Evolutionary conservation across 202 grass and related monocot genomes (phyloP), one percentile per base, ranked within the genome.

Genomic region (Zizania palustris): DNA sequence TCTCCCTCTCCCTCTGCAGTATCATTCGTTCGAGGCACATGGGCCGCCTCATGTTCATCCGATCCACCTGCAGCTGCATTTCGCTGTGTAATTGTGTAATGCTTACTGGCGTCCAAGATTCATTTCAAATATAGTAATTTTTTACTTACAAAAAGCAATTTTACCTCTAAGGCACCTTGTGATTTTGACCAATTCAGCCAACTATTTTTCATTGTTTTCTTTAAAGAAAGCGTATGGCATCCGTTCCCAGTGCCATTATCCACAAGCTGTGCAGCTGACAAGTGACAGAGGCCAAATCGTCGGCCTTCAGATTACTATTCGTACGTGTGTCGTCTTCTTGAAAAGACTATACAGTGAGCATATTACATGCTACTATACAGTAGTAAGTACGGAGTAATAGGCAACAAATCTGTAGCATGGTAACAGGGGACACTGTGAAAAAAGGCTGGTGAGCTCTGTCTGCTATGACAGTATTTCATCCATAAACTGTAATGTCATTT

Each of bases 11-110:
- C 68, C 45, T 44, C 20, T 6, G 73, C 37, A 15, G 28, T 56
- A 21, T 49, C 67, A 28, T 28, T 33, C 49, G n/a, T 34, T 65
- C 42, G 60, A 72, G 60, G 73, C 40, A 13, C 65, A 64, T 9
- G 66, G 71, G 22, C 66, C 74, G 2, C 28, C 28, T 0, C 28
- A 2, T 28, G 28, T 28, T 28, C 28, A 28, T 28, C 28, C 28
- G 43, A 2, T 40, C 35, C 54, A 22, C 8, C 15, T 2, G 19
- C 13, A 5, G 28, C 46, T 11, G 22, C 49, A 51, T 51, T 55
- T 11, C 45, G 5, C 67, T 16, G 4, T 55, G 36, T 9, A 28
- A 79, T 54, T 28, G 28, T 28, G 28, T 28, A 28, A 28, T 28
- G 2, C 28, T 28, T 28, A 28, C 28, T 28, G 28, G 28, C 2